Percentiles rank a stretch among this genome's conserved stretches.
Conservation (phyloP, 2,329 filamentous ascomycete genomes). For the Fusarium humuli region DNA sequence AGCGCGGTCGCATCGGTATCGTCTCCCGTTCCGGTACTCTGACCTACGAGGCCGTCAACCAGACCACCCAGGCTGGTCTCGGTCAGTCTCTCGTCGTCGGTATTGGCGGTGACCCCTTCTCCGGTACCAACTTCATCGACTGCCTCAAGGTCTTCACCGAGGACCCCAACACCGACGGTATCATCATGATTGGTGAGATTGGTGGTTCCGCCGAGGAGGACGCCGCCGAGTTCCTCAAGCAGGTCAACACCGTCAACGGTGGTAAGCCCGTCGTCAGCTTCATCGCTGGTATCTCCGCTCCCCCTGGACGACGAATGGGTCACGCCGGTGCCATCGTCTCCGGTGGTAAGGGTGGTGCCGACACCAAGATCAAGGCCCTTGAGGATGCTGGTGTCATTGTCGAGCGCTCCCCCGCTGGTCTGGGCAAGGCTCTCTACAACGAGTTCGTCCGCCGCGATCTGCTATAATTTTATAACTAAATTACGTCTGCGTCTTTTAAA, state of each 20-base stretch:
- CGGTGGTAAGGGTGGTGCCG: constrained; percentile 96
- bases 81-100: constrained; percentile 98
- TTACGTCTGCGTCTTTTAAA: constrained; percentile 18
- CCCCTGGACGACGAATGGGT: constrained; percentile 96
- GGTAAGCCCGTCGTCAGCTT: constrained; percentile 97
- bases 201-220: constrained; percentile 98
- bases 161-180: constrained; percentile 96
- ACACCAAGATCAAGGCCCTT: constrained; percentile 97
- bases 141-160: constrained; percentile 97
- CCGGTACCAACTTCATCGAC: constrained; percentile 99
- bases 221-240: constrained; percentile 93
- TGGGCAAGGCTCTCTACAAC: constrained; percentile 93
- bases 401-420: constrained; percentile 89
- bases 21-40: constrained; percentile 98
- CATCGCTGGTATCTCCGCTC: constrained; percentile 97
- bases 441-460: constrained; percentile 97
- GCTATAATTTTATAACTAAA: constrained; percentile 69
- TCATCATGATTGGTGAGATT: constrained; percentile 99
- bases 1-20: constrained; percentile 98
- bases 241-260: constrained; percentile 86
- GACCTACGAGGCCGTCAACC: constrained; percentile 99
- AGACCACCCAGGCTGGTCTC: constrained; percentile 96
- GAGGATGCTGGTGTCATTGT: constrained; percentile 95
- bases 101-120: constrained; percentile 98
- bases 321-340: constrained; percentile 98